A percentile compares a stretch with the other conserved stretches of the same genome.
These are phyloP conservation scores for Fusarium buxicola DNA, from an alignment of 2,329 filamentous ascomycete genomes.

Conservation along the genomic window DNA sequence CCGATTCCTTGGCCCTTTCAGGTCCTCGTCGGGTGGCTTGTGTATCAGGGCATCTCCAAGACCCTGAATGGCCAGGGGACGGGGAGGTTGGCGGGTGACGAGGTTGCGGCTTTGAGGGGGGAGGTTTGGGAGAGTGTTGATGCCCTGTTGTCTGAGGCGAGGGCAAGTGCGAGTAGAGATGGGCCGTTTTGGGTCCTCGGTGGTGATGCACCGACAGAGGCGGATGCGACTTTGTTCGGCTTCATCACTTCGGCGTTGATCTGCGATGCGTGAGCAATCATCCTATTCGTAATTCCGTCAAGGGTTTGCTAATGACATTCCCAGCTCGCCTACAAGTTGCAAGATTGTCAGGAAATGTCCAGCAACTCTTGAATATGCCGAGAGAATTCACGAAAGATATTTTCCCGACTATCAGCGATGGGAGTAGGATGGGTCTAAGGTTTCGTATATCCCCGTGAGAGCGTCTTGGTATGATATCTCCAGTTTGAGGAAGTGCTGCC, in stretches of 20 bases:
- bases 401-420: slow-evolving; percentile 68
- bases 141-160: slow-evolving; percentile 56
- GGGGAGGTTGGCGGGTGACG: slow-evolving; percentile 60
- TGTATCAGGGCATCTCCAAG: slow-evolving; percentile 55
- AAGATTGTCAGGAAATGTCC: slow-evolving; percentile 60
- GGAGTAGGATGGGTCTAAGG: slow-evolving; percentile 25
- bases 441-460: background rate
- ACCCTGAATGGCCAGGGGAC: slow-evolving; percentile 69
- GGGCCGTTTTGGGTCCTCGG: slow-evolving; percentile 69
- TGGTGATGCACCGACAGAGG: slow-evolving; percentile 64
- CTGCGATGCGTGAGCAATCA: slow-evolving; percentile 62
- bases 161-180: slow-evolving; percentile 25
- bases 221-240: slow-evolving; percentile 67
- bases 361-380: slow-evolving; percentile 65
- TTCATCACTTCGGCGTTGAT: slow-evolving; percentile 66
- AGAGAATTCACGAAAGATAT: slow-evolving; percentile 65
- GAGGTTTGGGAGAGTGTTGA: slow-evolving; percentile 68
- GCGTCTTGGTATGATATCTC: background rate
- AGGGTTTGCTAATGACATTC: background rate
- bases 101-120: slow-evolving; percentile 57
- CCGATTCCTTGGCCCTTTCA: slow-evolving; percentile 64
- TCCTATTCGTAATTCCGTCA: background rate
- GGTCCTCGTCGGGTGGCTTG: slow-evolving; percentile 62
- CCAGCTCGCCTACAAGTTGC: slow-evolving; percentile 60
- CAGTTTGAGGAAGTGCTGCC: background rate